Conservation (phyloP, 2,329 filamentous ascomycete species). For the Cryphonectria parasitica region DNA sequence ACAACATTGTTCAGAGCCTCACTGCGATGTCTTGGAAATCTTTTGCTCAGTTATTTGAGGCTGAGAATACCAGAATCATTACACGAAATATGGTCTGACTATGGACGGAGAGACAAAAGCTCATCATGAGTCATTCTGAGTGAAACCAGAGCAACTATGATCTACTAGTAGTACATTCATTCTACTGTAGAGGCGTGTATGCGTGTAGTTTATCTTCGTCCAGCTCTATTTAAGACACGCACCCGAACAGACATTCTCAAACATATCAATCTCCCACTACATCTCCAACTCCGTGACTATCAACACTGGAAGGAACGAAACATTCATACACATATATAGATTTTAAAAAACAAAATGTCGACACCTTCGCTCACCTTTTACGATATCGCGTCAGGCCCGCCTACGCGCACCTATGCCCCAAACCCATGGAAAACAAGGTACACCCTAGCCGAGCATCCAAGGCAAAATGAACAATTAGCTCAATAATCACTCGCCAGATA, state of each 20-base stretch:
- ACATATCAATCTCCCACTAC: no score
- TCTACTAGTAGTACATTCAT: not conserved
- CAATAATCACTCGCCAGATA: constrained; percentile 30
- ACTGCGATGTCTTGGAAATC: not conserved
- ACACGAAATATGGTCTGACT: not conserved
- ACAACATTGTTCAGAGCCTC: not conserved
- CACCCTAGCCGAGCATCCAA: accelerated
- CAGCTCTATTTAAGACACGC: not conserved
- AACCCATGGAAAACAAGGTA: constrained; percentile 41
- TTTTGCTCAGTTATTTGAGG: not conserved
- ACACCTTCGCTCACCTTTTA: constrained; percentile 41
- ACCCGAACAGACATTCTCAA: no score
- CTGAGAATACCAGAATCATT: not conserved
- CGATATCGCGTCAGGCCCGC: constrained; percentile 45
- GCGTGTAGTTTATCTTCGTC: not conserved
- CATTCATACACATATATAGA: not conserved
- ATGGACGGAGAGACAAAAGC: not conserved
- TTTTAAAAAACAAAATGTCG: constrained; percentile 20
- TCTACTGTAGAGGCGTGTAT: not conserved
- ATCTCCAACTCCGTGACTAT: no score
- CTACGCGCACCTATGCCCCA: constrained; percentile 35
- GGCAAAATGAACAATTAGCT: not conserved
- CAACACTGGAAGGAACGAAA: not conserved
- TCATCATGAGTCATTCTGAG: constrained; percentile 11
- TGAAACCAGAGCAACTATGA: not conserved